These are phyloP conservation scores for Salinomyces thailandicus DNA, from an alignment of 2,329 filamentous ascomycete species.

Conservation along the genomic window DNA sequence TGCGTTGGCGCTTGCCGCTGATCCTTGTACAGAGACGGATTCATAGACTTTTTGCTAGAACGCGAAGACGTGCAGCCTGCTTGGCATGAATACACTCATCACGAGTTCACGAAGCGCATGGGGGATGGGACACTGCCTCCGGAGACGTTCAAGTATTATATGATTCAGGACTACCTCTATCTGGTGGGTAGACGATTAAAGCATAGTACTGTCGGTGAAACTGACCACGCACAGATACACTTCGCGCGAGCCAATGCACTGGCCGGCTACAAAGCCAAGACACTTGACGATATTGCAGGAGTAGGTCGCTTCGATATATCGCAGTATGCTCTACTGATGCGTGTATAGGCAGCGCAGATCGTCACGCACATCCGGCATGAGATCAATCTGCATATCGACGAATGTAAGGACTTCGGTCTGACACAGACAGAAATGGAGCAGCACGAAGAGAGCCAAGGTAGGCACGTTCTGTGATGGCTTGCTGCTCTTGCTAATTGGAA, in stretches of 20 bases:
- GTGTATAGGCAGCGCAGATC: conserved; percentile 56
- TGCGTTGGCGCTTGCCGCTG: not conserved
- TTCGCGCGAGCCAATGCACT: conserved; percentile 81
- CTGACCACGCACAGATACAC: conserved; percentile 50
- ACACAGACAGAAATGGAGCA: conserved; percentile 60
- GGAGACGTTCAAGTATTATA: conserved; percentile 74
- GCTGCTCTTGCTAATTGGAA: conserved; percentile 1
- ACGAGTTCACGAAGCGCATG: conserved; percentile 70
- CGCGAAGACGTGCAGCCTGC: conserved; percentile 60
- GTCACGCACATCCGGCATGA: conserved; percentile 69
- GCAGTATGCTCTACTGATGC: too few relatives aligned
- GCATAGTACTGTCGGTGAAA: not conserved
- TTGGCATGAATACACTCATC: conserved; percentile 69
- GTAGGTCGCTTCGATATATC: conserved; percentile 37
- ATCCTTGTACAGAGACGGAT: conserved; percentile 45
- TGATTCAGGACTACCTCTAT: conserved; percentile 88
- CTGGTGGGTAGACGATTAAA: conserved; percentile 44
- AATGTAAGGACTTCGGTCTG: conserved; percentile 73
- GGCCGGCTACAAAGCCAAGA: conserved; percentile 72
- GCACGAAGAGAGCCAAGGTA: conserved; percentile 65
- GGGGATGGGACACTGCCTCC: conserved; percentile 64
- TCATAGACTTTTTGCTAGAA: conserved; percentile 72
- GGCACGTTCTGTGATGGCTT: conserved; percentile 3
- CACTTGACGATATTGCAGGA: conserved; percentile 59
- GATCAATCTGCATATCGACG: conserved; percentile 69